These are phyloP conservation scores for Salix dunnii DNA, from an alignment of 345 rosid genomes.

Conservation along the genomic window DNA sequence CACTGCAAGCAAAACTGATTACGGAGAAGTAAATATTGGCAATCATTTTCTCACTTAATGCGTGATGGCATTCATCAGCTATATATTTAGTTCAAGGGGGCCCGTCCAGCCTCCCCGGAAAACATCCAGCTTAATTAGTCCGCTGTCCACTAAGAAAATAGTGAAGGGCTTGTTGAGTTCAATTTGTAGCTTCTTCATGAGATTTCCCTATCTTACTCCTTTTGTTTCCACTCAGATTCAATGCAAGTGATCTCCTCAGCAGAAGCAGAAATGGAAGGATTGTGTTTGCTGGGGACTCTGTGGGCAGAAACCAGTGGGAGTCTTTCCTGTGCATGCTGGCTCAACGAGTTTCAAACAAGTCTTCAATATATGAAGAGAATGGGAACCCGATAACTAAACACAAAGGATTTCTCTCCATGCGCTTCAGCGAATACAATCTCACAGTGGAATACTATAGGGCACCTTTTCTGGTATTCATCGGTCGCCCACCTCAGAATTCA, in stretches of 20 bases:
- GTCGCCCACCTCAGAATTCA: slow-evolving; percentile 54
- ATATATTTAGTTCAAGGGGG: too few relatives aligned
- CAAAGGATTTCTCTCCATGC: slow-evolving; percentile 80
- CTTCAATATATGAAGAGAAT: slow-evolving; percentile 61
- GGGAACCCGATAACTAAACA: slow-evolving; percentile 74
- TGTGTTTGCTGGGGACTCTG: slow-evolving; percentile 85
- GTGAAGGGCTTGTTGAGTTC: too few relatives aligned
- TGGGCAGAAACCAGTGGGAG: slow-evolving; percentile 95
- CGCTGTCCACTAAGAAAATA: too few relatives aligned
- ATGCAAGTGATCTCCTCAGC: slow-evolving; percentile 64
- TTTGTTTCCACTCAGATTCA: slow-evolving; percentile 42
- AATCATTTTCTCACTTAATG: background rate
- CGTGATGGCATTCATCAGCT: too few relatives aligned
- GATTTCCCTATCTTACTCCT: background rate
- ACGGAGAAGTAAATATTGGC: too few relatives aligned
- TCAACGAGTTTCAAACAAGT: slow-evolving; percentile 48
- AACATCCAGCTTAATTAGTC: too few relatives aligned
- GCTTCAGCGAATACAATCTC: slow-evolving; percentile 63
- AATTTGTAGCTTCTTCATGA: background rate
- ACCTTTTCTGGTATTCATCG: slow-evolving; percentile 61
- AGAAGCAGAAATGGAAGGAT: slow-evolving; percentile 69
- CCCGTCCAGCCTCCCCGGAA: too few relatives aligned
- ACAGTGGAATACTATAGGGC: slow-evolving; percentile 71
- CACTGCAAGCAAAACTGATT: background rate
- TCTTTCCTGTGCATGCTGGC: slow-evolving; percentile 73